Conservation (phyloP, 2,329 filamentous ascomycete species). For the Trichocomaceae sp. region DNA sequence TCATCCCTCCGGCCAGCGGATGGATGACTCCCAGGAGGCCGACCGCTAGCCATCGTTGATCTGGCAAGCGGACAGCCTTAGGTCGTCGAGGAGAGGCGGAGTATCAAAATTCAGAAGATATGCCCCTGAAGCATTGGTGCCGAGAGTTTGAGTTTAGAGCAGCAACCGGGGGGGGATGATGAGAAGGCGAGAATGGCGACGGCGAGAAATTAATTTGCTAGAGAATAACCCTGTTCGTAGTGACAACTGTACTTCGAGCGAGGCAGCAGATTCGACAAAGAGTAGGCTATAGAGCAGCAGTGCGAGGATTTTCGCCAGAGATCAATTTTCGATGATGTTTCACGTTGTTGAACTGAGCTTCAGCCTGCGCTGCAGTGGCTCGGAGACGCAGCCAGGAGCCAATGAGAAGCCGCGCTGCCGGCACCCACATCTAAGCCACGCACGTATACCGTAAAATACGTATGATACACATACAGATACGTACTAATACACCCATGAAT, state of each 20-base stretch:
- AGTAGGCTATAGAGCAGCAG: neutral
- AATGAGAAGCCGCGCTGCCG: neutral
- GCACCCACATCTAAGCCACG: conserved; percentile 10
- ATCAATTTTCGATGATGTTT: conserved; percentile 1
- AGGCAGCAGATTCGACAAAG: neutral
- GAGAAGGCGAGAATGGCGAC: neutral
- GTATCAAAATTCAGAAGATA: conserved; percentile 17
- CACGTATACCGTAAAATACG: neutral
- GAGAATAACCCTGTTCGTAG: neutral
- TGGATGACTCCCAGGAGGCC: conserved; percentile 48
- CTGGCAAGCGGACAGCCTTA: conserved; percentile 30
- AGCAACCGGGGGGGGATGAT: neutral
- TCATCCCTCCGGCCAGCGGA: conserved; percentile 38
- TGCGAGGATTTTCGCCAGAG: neutral
- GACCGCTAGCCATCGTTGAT: conserved; percentile 44
- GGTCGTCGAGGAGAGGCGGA: conserved; percentile 4
- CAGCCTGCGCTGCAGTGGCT: neutral
- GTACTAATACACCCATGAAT: too few relatives aligned
- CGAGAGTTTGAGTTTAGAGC: conserved; percentile 2
- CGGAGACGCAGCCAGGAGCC: neutral
- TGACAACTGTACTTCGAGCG: neutral
- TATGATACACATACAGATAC: too few relatives aligned
- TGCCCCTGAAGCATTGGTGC: conserved; percentile 34
- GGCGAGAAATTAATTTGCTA: neutral
- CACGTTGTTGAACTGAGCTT: conserved; percentile 1